Base-by-base conservation (phyloP, 177 flowering plant genomes). In the Telopea speciosissima region DNA sequence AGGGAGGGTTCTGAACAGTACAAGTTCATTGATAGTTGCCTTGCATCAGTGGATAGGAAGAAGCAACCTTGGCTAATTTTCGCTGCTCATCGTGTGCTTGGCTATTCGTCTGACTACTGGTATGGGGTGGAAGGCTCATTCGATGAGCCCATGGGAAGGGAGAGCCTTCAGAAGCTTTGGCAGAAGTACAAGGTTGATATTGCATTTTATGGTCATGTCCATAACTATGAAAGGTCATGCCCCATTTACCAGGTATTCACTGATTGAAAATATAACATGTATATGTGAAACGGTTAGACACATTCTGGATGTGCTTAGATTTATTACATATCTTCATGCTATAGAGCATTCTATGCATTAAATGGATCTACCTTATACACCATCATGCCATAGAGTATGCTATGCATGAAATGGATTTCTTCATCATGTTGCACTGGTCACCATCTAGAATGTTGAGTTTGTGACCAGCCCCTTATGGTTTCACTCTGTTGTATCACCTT, bases 61-160 rank as follows among this genome's bases (percentile, higher is more conserved):
- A 89, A 88, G 68, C 98, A 93, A 45, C 98, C 98, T 2, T 93
- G 98, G 98, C 70, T 93, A 75, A 91, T 93, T 24, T 93, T 93
- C 72, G 81, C 85, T 8, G 89, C 90, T 73, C 96, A 93, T 82
- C 93, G 97, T 54, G 90, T 85, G 24, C 90, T 91, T 56, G 97
- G 98, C 8, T 91, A 93, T 70, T 89, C 97, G 36, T 88, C 95
- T 1, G 80, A 79, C 42, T 24, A 45, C 7, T 89, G 74, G 72
- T 89, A 87, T 74, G 89, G 82, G 22, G 0, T 36, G 54, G 82
- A 86, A 71, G 96, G 97, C 23, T 75, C 96, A 24, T 92, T 83
- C 69, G 88, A 78, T 63, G 98, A 90, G 75, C 98, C 98, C 31
- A 91, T 89, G 94, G 97, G 89, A 52, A 81, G 97, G 77, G 85